Evolutionary conservation across 2,329 filamentous ascomycete species (phyloP), one percentile per base, ranked within the genome.

Genomic region (Xylariaceae sp.): DNA sequence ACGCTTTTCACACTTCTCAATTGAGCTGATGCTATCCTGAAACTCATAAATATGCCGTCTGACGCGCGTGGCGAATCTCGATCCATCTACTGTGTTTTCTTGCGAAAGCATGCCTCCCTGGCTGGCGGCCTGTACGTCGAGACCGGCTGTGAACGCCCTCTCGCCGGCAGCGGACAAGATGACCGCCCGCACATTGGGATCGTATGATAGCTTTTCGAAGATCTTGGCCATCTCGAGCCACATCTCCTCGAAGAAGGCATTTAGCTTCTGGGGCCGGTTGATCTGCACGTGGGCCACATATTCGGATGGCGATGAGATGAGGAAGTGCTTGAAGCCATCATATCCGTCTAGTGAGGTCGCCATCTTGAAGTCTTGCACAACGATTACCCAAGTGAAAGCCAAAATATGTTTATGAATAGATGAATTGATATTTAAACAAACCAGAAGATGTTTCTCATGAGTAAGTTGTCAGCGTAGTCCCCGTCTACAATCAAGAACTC

Each of bases 1-100:
- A 88, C 85, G 91, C 76, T 97, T 97, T 76, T 94, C 89, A 75
- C 93, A 97, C 67, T 82, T 86, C 73, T 97, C 93, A 56, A 96
- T 77, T 11, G 86, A 82, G 1, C 80, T 81, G 63, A 99, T 86
- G 69, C 86, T 88, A 55, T 82, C 81, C 74, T 99, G 94, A 73
- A 97, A 95, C 63, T 90, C 85, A 62, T 81, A 74, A 59, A 97
- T 87, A 72, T 90, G 82, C 37, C 85, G 81, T 53, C 89, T 82
- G 53, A 92, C 69, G 3, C 69, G 68, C 42, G 80, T 79, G 0
- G 88, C 87, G 65, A 77, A 83, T 64, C 90, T 82, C 2, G 88
- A 88, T 0, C 78, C 72, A 71, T 95, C 91, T 9, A 60, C 55
- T 13, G 66, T 60, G 3, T 67, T 68, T 2, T 66, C 65, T 34